Conservation (phyloP, 169 alveolate genomes). For the Cryptosporidium bovis region DNA sequence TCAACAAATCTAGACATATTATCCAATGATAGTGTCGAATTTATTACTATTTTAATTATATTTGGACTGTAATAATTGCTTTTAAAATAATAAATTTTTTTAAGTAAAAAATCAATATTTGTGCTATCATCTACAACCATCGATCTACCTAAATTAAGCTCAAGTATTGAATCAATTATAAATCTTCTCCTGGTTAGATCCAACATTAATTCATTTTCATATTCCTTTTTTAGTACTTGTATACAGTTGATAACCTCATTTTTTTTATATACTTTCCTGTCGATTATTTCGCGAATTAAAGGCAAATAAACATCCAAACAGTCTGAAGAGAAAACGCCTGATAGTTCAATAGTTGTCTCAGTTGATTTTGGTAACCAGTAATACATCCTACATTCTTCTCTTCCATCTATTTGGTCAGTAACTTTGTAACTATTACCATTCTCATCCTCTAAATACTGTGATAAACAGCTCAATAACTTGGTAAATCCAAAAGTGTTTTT, state of each 20-base stretch:
- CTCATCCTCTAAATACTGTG: conserved; percentile 14
- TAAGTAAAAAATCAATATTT: background rate
- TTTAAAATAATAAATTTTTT: conserved; percentile 14
- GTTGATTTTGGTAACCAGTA: conserved; percentile 51
- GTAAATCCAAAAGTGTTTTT: conserved; percentile 16
- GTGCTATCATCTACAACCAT: background rate
- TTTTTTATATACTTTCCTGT: background rate
- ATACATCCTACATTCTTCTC: background rate
- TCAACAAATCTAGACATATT: background rate
- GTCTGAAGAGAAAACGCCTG: conserved; percentile 18
- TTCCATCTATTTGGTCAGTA: background rate
- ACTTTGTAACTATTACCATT: background rate
- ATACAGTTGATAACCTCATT: conserved; percentile 5
- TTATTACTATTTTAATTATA: conserved; percentile 14
- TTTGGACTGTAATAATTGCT: conserved; percentile 5
- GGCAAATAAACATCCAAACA: conserved; percentile 30
- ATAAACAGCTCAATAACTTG: conserved; percentile 13
- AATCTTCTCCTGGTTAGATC: conserved; percentile 1
- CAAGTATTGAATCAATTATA: conserved; percentile 3
- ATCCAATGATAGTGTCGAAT: conserved; percentile 7
- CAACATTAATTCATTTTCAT: background rate
- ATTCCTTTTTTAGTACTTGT: background rate
- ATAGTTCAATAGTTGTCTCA: conserved; percentile 20
- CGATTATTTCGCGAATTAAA: background rate
- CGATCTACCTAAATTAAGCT: background rate